Evolutionary conservation across 495 filamentous ascomycete species (phyloP).

Genomic region (Podospora bellae-mahoneyi): DNA sequence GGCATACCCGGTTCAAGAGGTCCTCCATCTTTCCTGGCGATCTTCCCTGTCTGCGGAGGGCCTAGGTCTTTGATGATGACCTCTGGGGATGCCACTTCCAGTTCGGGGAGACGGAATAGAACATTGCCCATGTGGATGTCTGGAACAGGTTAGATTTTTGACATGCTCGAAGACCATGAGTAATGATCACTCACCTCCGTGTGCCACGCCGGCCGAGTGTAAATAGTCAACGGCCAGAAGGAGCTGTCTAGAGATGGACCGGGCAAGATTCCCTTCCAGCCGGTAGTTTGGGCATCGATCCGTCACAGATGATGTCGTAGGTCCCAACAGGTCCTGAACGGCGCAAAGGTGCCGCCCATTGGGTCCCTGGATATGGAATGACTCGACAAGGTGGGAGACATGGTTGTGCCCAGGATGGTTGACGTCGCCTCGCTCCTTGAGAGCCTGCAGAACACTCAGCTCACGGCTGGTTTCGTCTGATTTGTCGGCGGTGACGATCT

Average conservation of each 20-base stretch:
- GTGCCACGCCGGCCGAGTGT: not conserved
- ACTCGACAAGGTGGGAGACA: not conserved
- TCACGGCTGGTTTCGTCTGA: not conserved
- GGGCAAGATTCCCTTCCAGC: not conserved
- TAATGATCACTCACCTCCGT: not conserved
- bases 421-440: not conserved
- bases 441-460: not conserved
- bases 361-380: constrained; percentile 1
- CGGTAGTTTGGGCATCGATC: constrained; percentile 4
- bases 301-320: not conserved
- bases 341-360: not conserved
- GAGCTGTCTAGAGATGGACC: not conserved
- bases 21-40: not conserved
- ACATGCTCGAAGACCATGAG: no score
- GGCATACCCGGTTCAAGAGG: constrained; percentile 1
- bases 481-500: not conserved
- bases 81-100: not conserved
- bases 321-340: not conserved
- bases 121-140: constrained; percentile 4
- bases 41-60: not conserved
- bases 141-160: not conserved
- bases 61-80: not conserved
- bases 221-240: constrained; percentile 5
- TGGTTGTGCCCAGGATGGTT: not conserved
- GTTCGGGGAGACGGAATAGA: not conserved